Percentiles rank a stretch among this genome's conserved stretches.
Evolutionary conservation across 768 basidiomycete genomes (phyloP).

Genomic region (Tylopilus sp.): DNA sequence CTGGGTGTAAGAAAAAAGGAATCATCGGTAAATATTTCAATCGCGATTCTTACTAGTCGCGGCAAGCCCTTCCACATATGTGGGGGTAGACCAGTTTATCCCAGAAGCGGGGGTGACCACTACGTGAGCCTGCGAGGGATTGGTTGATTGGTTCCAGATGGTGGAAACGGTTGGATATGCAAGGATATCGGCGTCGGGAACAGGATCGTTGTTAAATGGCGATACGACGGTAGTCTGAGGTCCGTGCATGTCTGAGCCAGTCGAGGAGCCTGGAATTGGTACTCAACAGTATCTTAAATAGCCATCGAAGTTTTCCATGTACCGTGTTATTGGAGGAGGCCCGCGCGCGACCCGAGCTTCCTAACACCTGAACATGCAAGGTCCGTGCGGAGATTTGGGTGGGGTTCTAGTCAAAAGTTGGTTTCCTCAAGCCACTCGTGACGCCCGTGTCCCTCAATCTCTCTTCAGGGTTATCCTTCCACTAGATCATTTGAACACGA

Average conservation of each 20-base stretch:
- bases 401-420: too few relatives aligned
- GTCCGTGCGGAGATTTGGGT: too few relatives aligned
- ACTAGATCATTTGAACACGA: too few relatives aligned
- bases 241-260: neutral
- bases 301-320: too few relatives aligned
- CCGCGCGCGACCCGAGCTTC: too few relatives aligned
- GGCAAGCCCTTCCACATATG: neutral
- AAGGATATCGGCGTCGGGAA: neutral
- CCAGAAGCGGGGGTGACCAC: neutral
- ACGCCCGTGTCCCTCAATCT: too few relatives aligned
- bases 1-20: neutral
- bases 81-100: neutral
- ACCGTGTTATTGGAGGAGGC: neutral
- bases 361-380: too few relatives aligned
- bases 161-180: neutral
- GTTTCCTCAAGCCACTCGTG: too few relatives aligned
- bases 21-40: too few relatives aligned
- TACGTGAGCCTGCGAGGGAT: neutral
- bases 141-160: neutral
- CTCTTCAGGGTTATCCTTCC: too few relatives aligned
- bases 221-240: neutral
- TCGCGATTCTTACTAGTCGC: neutral
- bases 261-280: neutral
- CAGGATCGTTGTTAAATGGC: neutral
- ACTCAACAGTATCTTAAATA: neutral